phyloP scores from a whole-genome alignment of 2,329 filamentous ascomycete genomes.

The Tolypocladium guangdongense region DNA sequence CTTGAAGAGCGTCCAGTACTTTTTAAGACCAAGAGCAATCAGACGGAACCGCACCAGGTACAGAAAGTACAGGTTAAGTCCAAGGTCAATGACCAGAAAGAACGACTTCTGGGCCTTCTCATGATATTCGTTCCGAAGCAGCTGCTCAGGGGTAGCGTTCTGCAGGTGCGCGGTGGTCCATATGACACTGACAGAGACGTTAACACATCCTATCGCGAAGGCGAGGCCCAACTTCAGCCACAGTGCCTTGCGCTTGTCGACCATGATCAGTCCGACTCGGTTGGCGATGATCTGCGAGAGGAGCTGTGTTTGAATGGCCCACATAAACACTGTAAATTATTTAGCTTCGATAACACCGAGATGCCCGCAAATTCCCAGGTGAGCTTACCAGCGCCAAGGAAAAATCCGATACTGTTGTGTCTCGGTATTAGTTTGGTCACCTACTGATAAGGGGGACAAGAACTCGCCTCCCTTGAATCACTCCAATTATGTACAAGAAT shows the following conservation, averaged over 20 bases:
- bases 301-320: conserved; percentile 23
- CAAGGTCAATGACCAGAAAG: conserved; percentile 35
- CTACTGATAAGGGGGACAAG: too few relatives aligned
- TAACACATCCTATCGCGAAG: conserved; percentile 21
- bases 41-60: conserved; percentile 32
- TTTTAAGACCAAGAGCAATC: conserved; percentile 33
- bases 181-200: conserved; percentile 27
- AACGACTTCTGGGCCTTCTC: conserved; percentile 29
- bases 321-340: conserved; percentile 4
- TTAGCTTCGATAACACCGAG: neutral
- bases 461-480: conserved; percentile 8
- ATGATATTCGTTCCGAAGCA: conserved; percentile 9
- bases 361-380: too few relatives aligned
- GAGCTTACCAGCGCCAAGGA: conserved; percentile 3
- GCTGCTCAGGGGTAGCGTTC: conserved; percentile 1
- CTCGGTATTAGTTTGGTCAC: neutral
- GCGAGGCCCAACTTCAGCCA: conserved; percentile 25
- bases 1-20: conserved; percentile 37
- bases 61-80: conserved; percentile 39
- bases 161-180: conserved; percentile 25
- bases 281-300: conserved; percentile 35
- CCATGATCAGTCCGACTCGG: conserved; percentile 29
- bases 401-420: conserved; percentile 1
- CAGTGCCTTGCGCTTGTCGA: conserved; percentile 19
- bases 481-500: conserved; percentile 11